phyloP scores from a whole-genome alignment of 1,284 basidiomycete genomes.

The Puccinia triticina region DNA sequence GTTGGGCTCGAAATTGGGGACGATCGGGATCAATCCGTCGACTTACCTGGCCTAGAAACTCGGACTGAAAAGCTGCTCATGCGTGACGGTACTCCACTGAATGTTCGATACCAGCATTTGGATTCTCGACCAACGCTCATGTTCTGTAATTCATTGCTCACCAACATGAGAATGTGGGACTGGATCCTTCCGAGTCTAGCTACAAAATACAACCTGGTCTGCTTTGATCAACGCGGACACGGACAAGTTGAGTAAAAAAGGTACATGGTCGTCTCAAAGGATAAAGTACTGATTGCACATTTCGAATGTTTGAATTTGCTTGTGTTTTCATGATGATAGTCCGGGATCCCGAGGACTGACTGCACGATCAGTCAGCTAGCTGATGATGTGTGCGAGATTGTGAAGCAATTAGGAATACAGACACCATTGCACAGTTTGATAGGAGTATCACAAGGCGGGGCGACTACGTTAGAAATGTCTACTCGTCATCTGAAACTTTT shows the following conservation, averaged over 20 bases:
- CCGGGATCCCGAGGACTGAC: conserved; percentile 58
- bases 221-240: conserved; percentile 63
- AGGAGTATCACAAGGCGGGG: conserved; percentile 63
- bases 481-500: conserved; percentile 59
- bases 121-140: conserved; percentile 59
- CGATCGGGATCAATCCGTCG: conserved; percentile 58
- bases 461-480: conserved; percentile 61
- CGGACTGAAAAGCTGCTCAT: conserved; percentile 27
- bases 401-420: conserved; percentile 59
- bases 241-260: conserved; percentile 58
- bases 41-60: conserved; percentile 56
- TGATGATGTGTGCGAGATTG: conserved; percentile 61
- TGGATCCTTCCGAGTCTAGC: conserved; percentile 59
- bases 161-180: conserved; percentile 62
- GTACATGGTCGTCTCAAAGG: conserved; percentile 56
- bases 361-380: conserved; percentile 61
- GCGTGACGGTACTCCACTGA: conserved; percentile 49
- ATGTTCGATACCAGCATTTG: conserved; percentile 26
- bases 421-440: conserved; percentile 60
- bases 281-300: conserved; percentile 59
- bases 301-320: conserved; percentile 45
- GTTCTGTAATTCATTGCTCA: conserved; percentile 63
- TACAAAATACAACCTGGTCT: conserved; percentile 61
- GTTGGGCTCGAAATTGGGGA: conserved; percentile 62
- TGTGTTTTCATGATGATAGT: conserved; percentile 51